Base-by-base conservation (phyloP, 2,329 filamentous ascomycete genomes). In the Pseudogymnoascus sp. region DNA sequence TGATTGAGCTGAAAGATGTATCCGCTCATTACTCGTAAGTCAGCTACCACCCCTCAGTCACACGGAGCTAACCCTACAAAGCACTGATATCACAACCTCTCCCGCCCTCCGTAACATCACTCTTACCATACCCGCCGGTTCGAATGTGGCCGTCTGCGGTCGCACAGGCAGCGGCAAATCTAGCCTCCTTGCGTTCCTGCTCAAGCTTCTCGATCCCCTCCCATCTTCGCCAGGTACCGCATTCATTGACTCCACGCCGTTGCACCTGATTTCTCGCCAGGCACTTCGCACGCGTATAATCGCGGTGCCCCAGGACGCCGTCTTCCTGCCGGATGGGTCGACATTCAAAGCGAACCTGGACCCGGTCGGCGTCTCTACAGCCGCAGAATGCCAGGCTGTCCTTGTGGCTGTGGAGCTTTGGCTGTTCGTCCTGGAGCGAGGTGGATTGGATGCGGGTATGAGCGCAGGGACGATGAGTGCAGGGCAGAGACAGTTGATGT, bases 231-330 rank as follows among this genome's bases (percentile, higher is more conserved):
- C 72, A 77, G 4, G 73, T 77, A 13, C 72, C 19, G 77, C 82
- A 16, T 65, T 69, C 0, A 80, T 85, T n/a, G 81, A 84, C 65
- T 73, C 69, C 31, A 61, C 78, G 0, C 69, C 73, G 0, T 72
- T 80, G 1, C 41, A 71, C 23, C 65, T 65, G 1, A 73, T 85
- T 11, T 69, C 80, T 62, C 77, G 81, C 2, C 28, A 72, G 0
- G 70, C 72, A 0, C 73, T 85, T 0, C 79, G 83, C 6, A 73
- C 77, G 43, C 78, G 78, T 0, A 72, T 85, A 39, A 80, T 83
- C 45, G 79, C 80, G 4, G 72, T 85, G 0, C 80, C 83, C 0
- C 83, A 85, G 69, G 83, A 85, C 4, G 71, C 81, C 0, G 78
- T 82, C 2, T 83, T 85, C 70, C 71, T 84, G 1, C 79, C 78